Base-by-base conservation (phyloP, 306 rosid genomes). In the Crotalaria pallida region DNA sequence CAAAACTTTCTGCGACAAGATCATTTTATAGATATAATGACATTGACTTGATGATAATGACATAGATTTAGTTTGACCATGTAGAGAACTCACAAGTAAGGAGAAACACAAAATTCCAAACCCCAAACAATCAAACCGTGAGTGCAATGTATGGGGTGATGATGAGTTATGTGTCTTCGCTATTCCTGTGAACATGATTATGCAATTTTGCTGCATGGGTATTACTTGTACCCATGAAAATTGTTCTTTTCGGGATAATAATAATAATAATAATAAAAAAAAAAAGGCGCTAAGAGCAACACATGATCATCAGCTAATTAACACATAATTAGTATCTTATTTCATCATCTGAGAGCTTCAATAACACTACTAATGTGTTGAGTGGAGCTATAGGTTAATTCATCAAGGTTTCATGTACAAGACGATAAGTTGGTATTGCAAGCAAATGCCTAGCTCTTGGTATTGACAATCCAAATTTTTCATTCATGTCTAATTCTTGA, bases 361-460 rank as follows among this genome's bases (percentile, higher is more conserved):
- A n/a, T n/a, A n/a, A n/a, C n/a, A n/a, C 2, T 8, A 44, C 8
- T 15, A 40, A 13, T n/a, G 17, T 13, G 19, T 44, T 5, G n/a
- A 0, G 15, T 3, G 34, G 4, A 3, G 4, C 6, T 5, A 0
- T 3, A 29, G 34, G 2, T 29, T 3, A 29, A 29, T 29, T 29
- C 34, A n/a, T n/a, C 50, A 3, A 7, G 19, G 16, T 23, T 12
- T 53, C 58, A 9, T 21, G 47, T 15, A 58, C 43, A 36, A 68
- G 65, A 3, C 71, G 75, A n/a, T 36, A 62, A 9, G 63, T 58
- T 21, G 88, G 86, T 12, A 81, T 10, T 0, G 56, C 71, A 5
- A 72, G 34, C 41, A 84, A 77, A 24, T 63, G 81, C 10, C 5
- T 72, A 2, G 72, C 56, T 49, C 79, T 78, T 4, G 85, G 69